Base-by-base conservation (phyloP, 2,329 filamentous ascomycete species). In the Peltaster fructicola region DNA sequence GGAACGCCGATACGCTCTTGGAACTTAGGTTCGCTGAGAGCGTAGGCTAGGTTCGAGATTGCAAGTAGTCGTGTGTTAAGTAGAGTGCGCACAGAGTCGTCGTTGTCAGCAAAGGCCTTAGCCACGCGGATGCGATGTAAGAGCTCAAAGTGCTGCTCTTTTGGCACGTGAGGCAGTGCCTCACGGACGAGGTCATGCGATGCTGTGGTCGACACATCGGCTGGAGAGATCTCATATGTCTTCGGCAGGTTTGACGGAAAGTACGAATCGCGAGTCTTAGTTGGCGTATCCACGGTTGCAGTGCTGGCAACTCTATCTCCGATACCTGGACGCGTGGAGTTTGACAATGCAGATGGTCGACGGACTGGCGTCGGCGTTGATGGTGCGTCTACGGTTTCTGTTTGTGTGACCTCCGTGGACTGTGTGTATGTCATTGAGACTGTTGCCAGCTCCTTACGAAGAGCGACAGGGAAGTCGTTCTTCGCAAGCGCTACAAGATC, bases 31-130 rank as follows among this genome's bases (percentile, higher is more conserved):
- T 98, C 90, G 2, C 65, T 63, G 38, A 90, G 75, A 27, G 95
- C 79, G 46, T 91, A 93, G 2, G 82, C 80, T 33, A 98, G 52
- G 41, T 95, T 98, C 13, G 79, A 77, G 31, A 95, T 73, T 8
- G 85, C 82, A 20, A 98, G 61, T 17, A 95, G 59, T 15, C 85
- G 76, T 26, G 85, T 70, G 23, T 47, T 40, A 17, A 76, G 71
- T 23, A 98, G 61, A 38, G 77, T 65, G 44, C 81, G 76, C 21
- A 82, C 69, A 12, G 67, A 66, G 30, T 72, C 62, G 8, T 61
- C 47, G 1, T 76, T 73, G 1, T 61, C 64, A 15, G 68, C 59
- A 29, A 98, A 60, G 8, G 80, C 80, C 48, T 82, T 77, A n/a
- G 82, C 79, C 29, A 77, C 68, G 30, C 88, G 73, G 12, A 93